These are phyloP conservation scores for Moringa oleifera DNA, from an alignment of 345 rosid species.

Conservation along the genomic window DNA sequence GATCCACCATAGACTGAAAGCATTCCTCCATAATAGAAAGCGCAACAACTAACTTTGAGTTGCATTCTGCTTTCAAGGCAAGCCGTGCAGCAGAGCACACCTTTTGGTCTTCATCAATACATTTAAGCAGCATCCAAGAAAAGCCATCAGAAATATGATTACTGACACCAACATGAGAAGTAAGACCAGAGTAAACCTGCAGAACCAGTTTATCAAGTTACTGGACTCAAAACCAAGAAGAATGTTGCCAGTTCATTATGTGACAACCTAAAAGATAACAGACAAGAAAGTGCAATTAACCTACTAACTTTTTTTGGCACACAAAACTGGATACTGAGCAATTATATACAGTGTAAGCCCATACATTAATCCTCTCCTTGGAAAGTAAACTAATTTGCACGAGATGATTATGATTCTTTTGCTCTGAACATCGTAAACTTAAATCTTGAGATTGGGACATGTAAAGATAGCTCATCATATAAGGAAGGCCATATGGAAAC, in stretches of 20 bases:
- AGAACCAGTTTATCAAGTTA: conserved; percentile 15
- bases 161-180: conserved; percentile 62
- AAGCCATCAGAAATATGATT: conserved; percentile 52
- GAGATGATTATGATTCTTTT: too few species aligned
- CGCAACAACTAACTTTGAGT: conserved; percentile 84
- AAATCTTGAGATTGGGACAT: too few species aligned
- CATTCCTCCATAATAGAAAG: conserved; percentile 93
- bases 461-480: too few species aligned
- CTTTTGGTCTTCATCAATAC: conserved; percentile 77
- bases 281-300: neutral
- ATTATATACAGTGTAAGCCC: too few species aligned
- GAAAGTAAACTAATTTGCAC: too few species aligned
- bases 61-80: conserved; percentile 88
- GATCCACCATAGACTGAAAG: conserved; percentile 90
- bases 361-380: too few species aligned
- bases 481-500: too few species aligned
- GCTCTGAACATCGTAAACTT: too few species aligned
- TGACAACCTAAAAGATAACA: neutral
- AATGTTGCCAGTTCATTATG: neutral
- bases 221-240: conserved; percentile 3
- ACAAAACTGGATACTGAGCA: too few species aligned
- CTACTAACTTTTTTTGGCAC: too few species aligned
- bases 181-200: conserved; percentile 68
- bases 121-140: conserved; percentile 76
- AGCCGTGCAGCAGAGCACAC: conserved; percentile 64